Conservation (phyloP, 495 filamentous ascomycete genomes). For the Evernia prunastri region DNA sequence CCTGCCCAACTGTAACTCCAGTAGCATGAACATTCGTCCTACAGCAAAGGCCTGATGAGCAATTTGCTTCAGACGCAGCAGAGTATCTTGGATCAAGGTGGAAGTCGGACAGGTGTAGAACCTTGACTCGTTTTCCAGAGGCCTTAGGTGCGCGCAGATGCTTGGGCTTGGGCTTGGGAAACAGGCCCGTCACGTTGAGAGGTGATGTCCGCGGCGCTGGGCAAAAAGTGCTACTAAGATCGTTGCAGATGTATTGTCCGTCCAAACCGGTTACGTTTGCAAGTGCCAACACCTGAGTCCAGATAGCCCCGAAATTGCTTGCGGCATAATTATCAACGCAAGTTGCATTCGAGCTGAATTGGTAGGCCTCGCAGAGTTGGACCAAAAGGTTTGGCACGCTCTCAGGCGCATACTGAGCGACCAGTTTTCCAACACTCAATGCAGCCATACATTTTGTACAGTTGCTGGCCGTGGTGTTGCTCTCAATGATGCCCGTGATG, state of each 20-base stretch:
- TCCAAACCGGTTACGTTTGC: conserved; percentile 51
- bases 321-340: conserved; percentile 43
- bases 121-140: conserved; percentile 50
- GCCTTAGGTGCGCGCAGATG: conserved; percentile 37
- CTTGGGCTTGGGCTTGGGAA: conserved; percentile 51
- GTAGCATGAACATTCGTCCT: conserved; percentile 40
- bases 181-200: conserved; percentile 39
- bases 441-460: conserved; percentile 51
- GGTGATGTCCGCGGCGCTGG: conserved; percentile 38
- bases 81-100: conserved; percentile 54
- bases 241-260: conserved; percentile 53
- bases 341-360: conserved; percentile 37
- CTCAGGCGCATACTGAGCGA: conserved; percentile 43
- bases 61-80: conserved; percentile 51
- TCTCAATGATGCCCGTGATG: conserved; percentile 41
- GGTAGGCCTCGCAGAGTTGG: conserved; percentile 41
- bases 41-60: conserved; percentile 48
- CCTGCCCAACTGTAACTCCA: conserved; percentile 25
- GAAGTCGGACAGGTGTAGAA: conserved; percentile 54
- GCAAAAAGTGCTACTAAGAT: conserved; percentile 43
- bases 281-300: conserved; percentile 51
- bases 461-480: conserved; percentile 32
- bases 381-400: conserved; percentile 47
- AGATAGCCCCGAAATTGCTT: conserved; percentile 46
- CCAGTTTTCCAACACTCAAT: conserved; percentile 43